Base-by-base conservation (phyloP, 768 basidiomycete genomes). In the Xerocomellus intermedius region DNA sequence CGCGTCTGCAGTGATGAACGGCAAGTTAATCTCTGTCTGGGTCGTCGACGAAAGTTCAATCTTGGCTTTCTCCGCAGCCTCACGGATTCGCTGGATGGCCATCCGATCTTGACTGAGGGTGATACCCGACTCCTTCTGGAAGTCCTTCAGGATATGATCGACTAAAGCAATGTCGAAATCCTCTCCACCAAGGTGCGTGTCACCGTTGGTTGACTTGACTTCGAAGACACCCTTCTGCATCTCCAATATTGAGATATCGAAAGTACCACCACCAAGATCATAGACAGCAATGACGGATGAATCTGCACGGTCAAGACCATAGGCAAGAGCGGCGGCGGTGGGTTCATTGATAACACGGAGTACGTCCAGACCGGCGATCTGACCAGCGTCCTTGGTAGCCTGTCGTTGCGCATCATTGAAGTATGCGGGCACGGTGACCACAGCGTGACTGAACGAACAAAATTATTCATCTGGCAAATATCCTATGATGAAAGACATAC, bases 211-310 rank as follows among this genome's bases (percentile, higher is more conserved):
- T 1, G 97, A 98, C 79, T 98, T 99, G 70, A 99, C 97, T 74
- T 98, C 97, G 73, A 98, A 99, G 10, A 99, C 95, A 65, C 96
- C 97, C 75, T 97, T 95, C 74, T 98, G 94, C 94, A 98, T 98
- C 77, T 98, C 95, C 52, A 99, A 80, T 63, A 99, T 95, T 28
- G 97, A 99, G 68, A 99, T 94, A 93, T 98, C 96, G 73, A 98
- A 98, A 22, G 96, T 98, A 53, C 96, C 96, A 65, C 96, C 96
- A 63, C 96, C 96, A 32, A 98, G 82, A 80, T 99, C 97, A 71
- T 98, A 99, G 55, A 99, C 97, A 41, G 97, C 97, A 63, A 99
- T 94, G 69, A 97, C 80, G 12, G 90, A 91, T 43, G 90, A 86
- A 45, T 86, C 79, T 0, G 70, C 57, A 45, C 89, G 86, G 73